Percentiles rank a stretch among this genome's conserved stretches.
phyloP scores from a whole-genome alignment of 495 filamentous ascomycete genomes.

The Neurospora sublineolata region DNA sequence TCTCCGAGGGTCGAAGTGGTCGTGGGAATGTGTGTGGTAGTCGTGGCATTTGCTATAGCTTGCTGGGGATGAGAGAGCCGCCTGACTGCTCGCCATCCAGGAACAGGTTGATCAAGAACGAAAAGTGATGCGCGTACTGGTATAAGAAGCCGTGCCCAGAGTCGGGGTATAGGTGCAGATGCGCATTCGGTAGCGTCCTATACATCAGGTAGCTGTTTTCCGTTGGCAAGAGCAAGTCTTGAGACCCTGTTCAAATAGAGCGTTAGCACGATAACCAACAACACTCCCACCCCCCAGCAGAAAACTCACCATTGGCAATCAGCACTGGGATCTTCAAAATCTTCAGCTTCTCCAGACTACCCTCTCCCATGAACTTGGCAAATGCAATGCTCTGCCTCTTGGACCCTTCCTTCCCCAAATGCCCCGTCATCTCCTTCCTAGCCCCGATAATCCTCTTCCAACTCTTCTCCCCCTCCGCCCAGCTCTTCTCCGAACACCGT shows the following conservation, averaged over 20 bases:
- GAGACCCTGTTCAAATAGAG: not conserved
- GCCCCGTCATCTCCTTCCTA: constrained; percentile 3
- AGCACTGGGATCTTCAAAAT: constrained; percentile 24
- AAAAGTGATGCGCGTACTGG: constrained; percentile 15
- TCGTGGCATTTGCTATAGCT: not conserved
- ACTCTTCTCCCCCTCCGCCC: constrained; percentile 9
- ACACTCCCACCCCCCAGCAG: not conserved
- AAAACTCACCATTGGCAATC: constrained; percentile 21
- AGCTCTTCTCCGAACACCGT: constrained; percentile 6
- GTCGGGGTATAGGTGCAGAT: constrained; percentile 16
- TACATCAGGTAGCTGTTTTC: constrained; percentile 12
- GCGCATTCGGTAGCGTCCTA: constrained; percentile 8
- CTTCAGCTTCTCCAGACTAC: constrained; percentile 16
- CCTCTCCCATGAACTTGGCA: constrained; percentile 10
- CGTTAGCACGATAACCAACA: not conserved
- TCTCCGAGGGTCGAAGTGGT: not conserved
- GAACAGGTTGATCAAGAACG: constrained; percentile 10
- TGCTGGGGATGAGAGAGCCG: not conserved
- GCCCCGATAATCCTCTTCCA: constrained; percentile 13
- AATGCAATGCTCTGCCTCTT: constrained; percentile 15
- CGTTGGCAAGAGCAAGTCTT: constrained; percentile 19
- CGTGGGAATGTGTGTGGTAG: not conserved
- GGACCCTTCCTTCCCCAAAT: constrained; percentile 12
- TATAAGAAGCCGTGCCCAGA: constrained; percentile 20
- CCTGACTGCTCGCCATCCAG: constrained; percentile 1